Evolutionary conservation across 2,329 filamentous ascomycete species (phyloP), one percentile per base, ranked within the genome.

Genomic region (Colletotrichum horii): DNA sequence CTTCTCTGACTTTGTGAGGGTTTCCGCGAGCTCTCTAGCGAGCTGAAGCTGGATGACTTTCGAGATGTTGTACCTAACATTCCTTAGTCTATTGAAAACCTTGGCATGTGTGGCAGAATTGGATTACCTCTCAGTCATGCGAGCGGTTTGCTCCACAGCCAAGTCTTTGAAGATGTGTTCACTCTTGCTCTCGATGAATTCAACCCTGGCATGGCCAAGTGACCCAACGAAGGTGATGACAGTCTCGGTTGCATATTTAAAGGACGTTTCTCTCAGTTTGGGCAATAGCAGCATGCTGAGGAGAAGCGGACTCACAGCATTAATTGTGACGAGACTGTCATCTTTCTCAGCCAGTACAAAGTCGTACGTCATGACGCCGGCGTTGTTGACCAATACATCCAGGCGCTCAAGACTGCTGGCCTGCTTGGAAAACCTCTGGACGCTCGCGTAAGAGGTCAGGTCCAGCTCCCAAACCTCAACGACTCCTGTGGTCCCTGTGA

Each of bases 381-480:
- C 80, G 64, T 83, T 88, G 32, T 84, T 79, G 43, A 88, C 80
- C 15, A 81, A 81, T 12, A 83, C 81, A 77, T 89, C 86, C 7
- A 88, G 76, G 7, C 83, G 82, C 0, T 80, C 69, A 11, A 88
- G 80, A 5, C 79, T 70, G 7, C 69, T 76, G 3, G 81, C 78
- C 4, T 83, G 82, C 4, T 75, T 71, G 8, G 81, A 84, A 75
- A 90, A 89, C 69, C 61, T 80, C 58, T 78, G 76, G 55, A 84
- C 77, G 56, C 80, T 81, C 1, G 78, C 85, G 79, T 85, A 87
- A 4, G 81, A 85, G 5, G 76, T 68, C 65, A 89, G 83, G 70
- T 89, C 86, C 8, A 89, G 77, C 4, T 82, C 43, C 86, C 86
- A 89, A 8, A 88, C 84, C 22, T 87, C 83, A 8, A 87, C 80